Evolutionary conservation across 805 yeast species (phyloP).

Genomic region (Metschnikowia matae): DNA sequence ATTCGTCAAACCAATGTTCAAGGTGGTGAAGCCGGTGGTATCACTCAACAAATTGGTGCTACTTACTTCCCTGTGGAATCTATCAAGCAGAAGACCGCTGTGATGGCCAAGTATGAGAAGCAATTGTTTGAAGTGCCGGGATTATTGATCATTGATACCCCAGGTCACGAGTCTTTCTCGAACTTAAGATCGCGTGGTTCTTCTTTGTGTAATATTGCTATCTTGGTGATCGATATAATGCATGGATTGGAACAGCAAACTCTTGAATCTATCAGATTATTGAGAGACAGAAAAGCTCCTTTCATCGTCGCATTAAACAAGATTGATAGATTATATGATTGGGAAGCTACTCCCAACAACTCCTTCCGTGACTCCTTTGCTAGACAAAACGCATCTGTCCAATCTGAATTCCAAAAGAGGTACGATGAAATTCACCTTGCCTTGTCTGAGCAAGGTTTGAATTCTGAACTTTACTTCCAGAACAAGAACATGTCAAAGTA

Average conservation of each 20-base stretch:
- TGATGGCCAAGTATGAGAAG: conserved; percentile 83
- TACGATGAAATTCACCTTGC: conserved; percentile 81
- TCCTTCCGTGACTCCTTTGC: conserved; percentile 92
- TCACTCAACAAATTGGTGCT: conserved; percentile 99
- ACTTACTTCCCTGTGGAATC: conserved; percentile 98
- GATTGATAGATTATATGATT: conserved; percentile 94
- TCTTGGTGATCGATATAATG: conserved; percentile 96
- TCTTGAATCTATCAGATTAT: conserved; percentile 82
- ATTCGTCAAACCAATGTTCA: conserved; percentile 98
- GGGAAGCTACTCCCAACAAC: conserved; percentile 88
- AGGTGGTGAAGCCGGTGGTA: conserved; percentile 99
- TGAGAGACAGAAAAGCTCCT: conserved; percentile 97
- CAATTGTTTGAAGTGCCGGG: conserved; percentile 94
- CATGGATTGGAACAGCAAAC: conserved; percentile 99
- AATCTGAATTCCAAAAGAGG: conserved; percentile 88
- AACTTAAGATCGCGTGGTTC: conserved; percentile 98
- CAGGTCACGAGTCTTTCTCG: conserved; percentile 99
- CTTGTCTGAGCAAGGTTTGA: conserved; percentile 95
- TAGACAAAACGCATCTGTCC: conserved; percentile 78
- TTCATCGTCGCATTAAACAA: conserved; percentile 95
- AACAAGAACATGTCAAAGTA: conserved; percentile 90
- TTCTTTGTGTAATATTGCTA: conserved; percentile 97
- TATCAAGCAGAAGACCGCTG: conserved; percentile 84
- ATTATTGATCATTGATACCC: conserved; percentile 92
- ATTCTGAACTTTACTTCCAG: conserved; percentile 93